Conservation (phyloP, 2,329 filamentous ascomycete species). For the Diaporthe ilicicola region DNA sequence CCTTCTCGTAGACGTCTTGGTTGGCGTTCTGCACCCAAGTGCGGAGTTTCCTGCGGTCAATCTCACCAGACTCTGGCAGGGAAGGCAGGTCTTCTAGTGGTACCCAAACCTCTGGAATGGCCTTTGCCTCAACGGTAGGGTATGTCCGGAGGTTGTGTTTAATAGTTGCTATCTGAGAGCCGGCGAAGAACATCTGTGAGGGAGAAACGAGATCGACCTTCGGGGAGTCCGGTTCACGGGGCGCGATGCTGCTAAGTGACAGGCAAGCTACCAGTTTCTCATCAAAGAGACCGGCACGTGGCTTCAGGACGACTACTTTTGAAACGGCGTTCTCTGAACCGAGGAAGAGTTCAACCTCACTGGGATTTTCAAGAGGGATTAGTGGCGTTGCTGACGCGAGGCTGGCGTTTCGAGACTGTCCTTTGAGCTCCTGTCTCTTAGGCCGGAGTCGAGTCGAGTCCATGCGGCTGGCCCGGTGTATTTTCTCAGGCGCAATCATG, state of each 20-base stretch:
- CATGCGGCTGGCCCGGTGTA: slow-evolving; percentile 37
- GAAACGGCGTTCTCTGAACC: slow-evolving; percentile 50
- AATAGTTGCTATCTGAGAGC: slow-evolving; percentile 52
- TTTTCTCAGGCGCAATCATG: slow-evolving; percentile 38
- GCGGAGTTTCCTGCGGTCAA: slow-evolving; percentile 55
- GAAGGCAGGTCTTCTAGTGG: slow-evolving; percentile 55
- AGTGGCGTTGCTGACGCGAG: slow-evolving; percentile 26
- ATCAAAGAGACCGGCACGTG: slow-evolving; percentile 60
- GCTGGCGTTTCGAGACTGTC: slow-evolving; percentile 38
- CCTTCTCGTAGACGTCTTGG: slow-evolving; percentile 53
- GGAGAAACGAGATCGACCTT: slow-evolving; percentile 47
- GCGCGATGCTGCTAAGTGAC: slow-evolving; percentile 46
- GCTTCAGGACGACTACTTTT: slow-evolving; percentile 53
- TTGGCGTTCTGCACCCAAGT: slow-evolving; percentile 64
- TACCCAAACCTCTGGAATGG: slow-evolving; percentile 57
- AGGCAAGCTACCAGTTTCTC: slow-evolving; percentile 58
- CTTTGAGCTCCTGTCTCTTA: slow-evolving; percentile 25
- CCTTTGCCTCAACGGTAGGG: slow-evolving; percentile 46
- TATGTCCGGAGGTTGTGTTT: slow-evolving; percentile 45
- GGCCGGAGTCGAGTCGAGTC: slow-evolving; percentile 34
- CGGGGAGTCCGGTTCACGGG: slow-evolving; percentile 40
- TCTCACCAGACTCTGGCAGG: slow-evolving; percentile 47
- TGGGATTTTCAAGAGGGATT: slow-evolving; percentile 34
- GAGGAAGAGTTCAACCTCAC: slow-evolving; percentile 50
- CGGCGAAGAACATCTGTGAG: slow-evolving; percentile 50